Evolutionary conservation across 805 yeast genomes (phyloP).

Genomic region (Lachancea cidri): DNA sequence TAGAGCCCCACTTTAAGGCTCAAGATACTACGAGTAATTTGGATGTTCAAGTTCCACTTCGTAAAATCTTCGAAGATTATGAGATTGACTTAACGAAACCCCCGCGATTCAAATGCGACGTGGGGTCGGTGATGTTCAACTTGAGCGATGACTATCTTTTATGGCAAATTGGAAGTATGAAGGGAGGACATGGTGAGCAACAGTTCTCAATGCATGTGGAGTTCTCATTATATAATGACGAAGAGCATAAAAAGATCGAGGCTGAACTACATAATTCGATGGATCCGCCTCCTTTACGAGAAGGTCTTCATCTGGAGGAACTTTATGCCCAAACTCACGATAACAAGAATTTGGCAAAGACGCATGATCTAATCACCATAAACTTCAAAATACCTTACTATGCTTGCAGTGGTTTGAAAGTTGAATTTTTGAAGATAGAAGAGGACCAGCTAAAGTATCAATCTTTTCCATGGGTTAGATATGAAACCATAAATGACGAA

Average conservation of each 20-base stretch:
- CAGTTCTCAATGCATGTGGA: conserved; percentile 53
- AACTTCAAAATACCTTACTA: conserved; percentile 61
- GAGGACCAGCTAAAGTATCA: conserved; percentile 59
- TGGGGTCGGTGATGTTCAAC: conserved; percentile 67
- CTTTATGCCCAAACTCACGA: conserved; percentile 29
- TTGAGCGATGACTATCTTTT: conserved; percentile 63
- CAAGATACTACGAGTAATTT: conserved; percentile 32
- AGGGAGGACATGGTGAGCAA: conserved; percentile 49
- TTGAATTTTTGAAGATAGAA: conserved; percentile 60
- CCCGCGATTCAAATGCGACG: conserved; percentile 64
- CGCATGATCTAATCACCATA: conserved; percentile 35
- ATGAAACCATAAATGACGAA: conserved; percentile 42
- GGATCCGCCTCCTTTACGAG: conserved; percentile 36
- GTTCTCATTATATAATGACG: conserved; percentile 34
- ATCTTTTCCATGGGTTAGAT: conserved; percentile 76
- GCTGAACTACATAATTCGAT: conserved; percentile 28
- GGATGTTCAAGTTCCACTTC: conserved; percentile 29
- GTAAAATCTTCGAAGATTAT: conserved; percentile 32
- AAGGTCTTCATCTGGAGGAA: conserved; percentile 31
- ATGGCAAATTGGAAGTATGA: conserved; percentile 67
- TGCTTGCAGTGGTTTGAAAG: conserved; percentile 60
- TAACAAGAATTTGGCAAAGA: conserved; percentile 7
- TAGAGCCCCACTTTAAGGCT: conserved; percentile 33
- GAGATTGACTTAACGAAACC: conserved; percentile 41
- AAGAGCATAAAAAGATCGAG: conserved; percentile 18